Evolutionary conservation across 306 rosid genomes (phyloP).

Genomic region (Medicago truncatula): DNA sequence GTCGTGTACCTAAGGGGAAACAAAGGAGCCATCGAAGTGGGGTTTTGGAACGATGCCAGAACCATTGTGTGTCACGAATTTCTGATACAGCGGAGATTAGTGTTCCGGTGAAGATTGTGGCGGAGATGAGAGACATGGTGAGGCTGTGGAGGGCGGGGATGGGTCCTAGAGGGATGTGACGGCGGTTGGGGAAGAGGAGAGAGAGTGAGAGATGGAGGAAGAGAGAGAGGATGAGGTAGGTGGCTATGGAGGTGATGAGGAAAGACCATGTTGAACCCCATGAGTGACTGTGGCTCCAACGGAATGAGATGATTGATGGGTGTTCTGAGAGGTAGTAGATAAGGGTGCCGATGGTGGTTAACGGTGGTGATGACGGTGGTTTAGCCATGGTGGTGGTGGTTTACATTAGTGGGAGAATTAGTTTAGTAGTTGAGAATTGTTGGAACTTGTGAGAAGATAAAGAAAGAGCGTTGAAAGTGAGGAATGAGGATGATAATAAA

Average conservation of each 20-base stretch:
- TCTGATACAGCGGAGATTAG: conserved; percentile 72
- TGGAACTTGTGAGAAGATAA: background rate
- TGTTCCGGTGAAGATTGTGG: conserved; percentile 72
- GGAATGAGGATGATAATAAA: background rate
- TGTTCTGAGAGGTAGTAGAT: conserved; percentile 83
- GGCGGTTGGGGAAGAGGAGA: conserved; percentile 49
- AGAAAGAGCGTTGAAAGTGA: background rate
- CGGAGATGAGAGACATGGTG: conserved; percentile 68
- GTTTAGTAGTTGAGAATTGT: background rate
- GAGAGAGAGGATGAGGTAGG: conserved; percentile 57
- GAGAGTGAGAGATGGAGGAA: conserved; percentile 53
- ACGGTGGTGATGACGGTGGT: background rate
- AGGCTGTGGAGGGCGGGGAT: conserved; percentile 80
- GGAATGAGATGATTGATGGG: conserved; percentile 73
- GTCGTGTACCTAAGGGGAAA: conserved; percentile 82
- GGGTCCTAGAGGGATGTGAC: conserved; percentile 69
- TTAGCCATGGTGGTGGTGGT: conserved; percentile 16
- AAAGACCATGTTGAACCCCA: conserved; percentile 96
- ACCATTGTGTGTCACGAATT: conserved; percentile 89
- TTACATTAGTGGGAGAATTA: background rate
- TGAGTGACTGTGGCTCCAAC: conserved; percentile 81
- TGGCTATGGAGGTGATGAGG: conserved; percentile 70
- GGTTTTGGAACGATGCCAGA: conserved; percentile 78
- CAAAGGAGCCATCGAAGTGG: conserved; percentile 87
- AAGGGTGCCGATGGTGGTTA: conserved; percentile 25